Percentiles rank a stretch among this genome's conserved stretches.
phyloP scores from a whole-genome alignment of 805 yeast genomes.

The Sungouiozyma intestinalis region DNA sequence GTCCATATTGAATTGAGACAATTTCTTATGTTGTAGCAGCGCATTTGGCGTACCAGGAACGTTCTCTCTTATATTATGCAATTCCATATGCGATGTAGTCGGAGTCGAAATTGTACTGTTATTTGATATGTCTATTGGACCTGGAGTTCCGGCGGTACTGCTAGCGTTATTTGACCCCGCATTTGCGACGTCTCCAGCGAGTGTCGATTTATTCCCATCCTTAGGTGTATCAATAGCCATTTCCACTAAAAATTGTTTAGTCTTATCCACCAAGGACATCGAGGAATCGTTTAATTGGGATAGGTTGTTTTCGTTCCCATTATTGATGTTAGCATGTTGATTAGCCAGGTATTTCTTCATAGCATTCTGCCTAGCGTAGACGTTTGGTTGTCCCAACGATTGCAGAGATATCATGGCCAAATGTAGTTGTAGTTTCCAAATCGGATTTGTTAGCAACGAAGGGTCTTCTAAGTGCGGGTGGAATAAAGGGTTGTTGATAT shows the following conservation, averaged over 20 bases:
- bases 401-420: constrained; percentile 26
- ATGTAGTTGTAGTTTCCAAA: constrained; percentile 30
- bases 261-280: constrained; percentile 25
- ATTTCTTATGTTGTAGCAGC: constrained; percentile 32
- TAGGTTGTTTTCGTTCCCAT: constrained; percentile 1
- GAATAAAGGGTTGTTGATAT: constrained; percentile 25
- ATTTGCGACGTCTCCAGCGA: not conserved
- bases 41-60: constrained; percentile 20
- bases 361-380: constrained; percentile 30
- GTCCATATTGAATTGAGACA: constrained; percentile 32
- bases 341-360: constrained; percentile 26
- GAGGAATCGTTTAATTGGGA: constrained; percentile 22
- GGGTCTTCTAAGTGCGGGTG: constrained; percentile 30
- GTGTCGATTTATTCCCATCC: constrained; percentile 2
- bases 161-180: constrained; percentile 4
- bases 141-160: constrained; percentile 8
- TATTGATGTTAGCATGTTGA: constrained; percentile 11
- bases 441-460: constrained; percentile 23
- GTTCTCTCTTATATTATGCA: constrained; percentile 15
- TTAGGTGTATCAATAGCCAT: constrained; percentile 17
- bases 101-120: constrained; percentile 26
- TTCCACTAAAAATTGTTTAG: constrained; percentile 25
- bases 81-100: constrained; percentile 25
- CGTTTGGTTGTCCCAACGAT: constrained; percentile 28
- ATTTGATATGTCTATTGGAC: constrained; percentile 11